phyloP scores from a whole-genome alignment of 345 rosid species.

The Lepidium aucheri region DNA sequence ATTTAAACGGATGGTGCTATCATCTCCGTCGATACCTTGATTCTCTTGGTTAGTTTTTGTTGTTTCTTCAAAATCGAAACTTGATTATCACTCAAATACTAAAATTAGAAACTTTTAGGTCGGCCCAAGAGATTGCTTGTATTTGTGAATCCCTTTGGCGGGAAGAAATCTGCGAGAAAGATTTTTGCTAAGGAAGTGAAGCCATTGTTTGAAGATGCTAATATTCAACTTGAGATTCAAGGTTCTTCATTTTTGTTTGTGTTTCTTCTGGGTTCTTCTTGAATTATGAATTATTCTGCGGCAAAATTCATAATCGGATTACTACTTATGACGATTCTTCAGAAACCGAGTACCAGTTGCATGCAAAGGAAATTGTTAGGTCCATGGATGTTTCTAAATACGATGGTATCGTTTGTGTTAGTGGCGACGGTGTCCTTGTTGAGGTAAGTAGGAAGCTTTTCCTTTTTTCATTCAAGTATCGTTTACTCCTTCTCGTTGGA shows the following conservation, averaged over 20 bases:
- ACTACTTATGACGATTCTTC: no score
- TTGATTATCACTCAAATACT: slow-evolving; percentile 6
- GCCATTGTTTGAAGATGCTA: slow-evolving; percentile 78
- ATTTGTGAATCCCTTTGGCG: slow-evolving; percentile 82
- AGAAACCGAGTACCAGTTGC: slow-evolving; percentile 68
- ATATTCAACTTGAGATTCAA: slow-evolving; percentile 52
- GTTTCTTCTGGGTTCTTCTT: background rate
- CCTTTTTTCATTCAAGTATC: background rate
- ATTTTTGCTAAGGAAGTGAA: slow-evolving; percentile 55
- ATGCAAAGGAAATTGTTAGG: slow-evolving; percentile 67
- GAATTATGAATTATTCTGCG: background rate
- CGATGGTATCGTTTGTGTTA: slow-evolving; percentile 91
- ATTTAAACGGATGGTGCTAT: slow-evolving; percentile 37
- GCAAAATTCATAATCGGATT: background rate
- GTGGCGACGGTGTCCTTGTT: slow-evolving; percentile 91
- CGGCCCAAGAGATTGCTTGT: slow-evolving; percentile 76
- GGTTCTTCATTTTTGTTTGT: slow-evolving; percentile 29
- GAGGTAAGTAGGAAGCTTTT: slow-evolving; percentile 44
- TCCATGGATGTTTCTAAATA: slow-evolving; percentile 52
- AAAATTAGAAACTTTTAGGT: slow-evolving; percentile 24
- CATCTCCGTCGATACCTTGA: slow-evolving; percentile 48
- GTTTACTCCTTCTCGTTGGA: background rate
- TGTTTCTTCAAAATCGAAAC: background rate
- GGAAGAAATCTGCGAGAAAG: slow-evolving; percentile 60
- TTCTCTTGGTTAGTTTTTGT: slow-evolving; percentile 44